Conservation (phyloP, 768 basidiomycete species). For the Coprinopsis sp. region DNA sequence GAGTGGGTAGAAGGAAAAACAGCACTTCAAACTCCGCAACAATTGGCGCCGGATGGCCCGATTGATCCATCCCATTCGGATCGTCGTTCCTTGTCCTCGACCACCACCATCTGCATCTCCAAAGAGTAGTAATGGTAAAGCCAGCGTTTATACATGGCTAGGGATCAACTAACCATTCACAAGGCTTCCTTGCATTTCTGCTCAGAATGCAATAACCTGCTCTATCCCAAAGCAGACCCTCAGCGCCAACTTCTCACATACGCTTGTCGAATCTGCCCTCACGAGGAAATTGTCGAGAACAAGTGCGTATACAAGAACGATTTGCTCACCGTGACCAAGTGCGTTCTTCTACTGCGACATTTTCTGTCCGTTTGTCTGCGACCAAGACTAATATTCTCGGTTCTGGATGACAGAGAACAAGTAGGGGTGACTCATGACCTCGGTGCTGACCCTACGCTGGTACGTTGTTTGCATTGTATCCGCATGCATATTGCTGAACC, state of each 20-base stretch:
- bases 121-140: too few species aligned
- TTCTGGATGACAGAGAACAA: constrained; percentile 68
- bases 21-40: too few species aligned
- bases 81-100: too few species aligned
- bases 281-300: constrained; percentile 81
- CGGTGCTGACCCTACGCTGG: constrained; percentile 85
- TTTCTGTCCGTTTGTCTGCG: constrained; percentile 17
- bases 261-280: constrained; percentile 85
- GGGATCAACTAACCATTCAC: too few species aligned
- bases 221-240: constrained; percentile 90
- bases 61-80: too few species aligned
- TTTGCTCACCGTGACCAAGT: constrained; percentile 91
- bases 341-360: constrained; percentile 12
- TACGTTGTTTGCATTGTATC: constrained; percentile 24
- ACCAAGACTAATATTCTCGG: not conserved
- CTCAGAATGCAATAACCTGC: constrained; percentile 90
- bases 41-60: too few species aligned
- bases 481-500: not conserved
- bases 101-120: too few species aligned
- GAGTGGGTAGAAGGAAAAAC: too few species aligned
- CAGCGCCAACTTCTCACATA: constrained; percentile 84
- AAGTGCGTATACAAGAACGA: constrained; percentile 93
- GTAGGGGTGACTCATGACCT: constrained; percentile 88
- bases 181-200: constrained; percentile 91
- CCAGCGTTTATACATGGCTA: too few species aligned